Conservation (phyloP, 1,284 basidiomycete genomes). For the Fomitopsis schrenkii region DNA sequence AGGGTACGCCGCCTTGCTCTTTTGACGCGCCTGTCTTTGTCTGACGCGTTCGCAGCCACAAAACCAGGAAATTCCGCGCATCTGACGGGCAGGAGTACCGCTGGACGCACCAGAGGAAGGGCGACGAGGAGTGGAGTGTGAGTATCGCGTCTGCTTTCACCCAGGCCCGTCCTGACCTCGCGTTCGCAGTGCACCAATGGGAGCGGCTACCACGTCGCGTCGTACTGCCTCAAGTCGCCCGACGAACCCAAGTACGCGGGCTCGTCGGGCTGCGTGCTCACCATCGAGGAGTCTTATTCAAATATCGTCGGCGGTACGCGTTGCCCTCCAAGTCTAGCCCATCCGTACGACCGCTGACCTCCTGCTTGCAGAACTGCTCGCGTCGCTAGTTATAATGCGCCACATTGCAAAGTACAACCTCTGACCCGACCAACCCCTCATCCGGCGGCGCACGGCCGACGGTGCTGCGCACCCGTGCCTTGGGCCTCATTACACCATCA, state of each 20-base stretch:
- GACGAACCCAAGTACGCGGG: conserved; percentile 49
- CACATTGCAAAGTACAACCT: conserved; percentile 51
- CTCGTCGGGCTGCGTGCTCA: conserved; percentile 58
- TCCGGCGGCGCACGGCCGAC: not conserved
- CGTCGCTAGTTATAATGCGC: conserved; percentile 61
- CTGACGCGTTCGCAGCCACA: conserved; percentile 23
- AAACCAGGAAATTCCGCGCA: conserved; percentile 47
- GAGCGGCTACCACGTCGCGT: conserved; percentile 48
- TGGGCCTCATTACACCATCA: not conserved
- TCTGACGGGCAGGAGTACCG: conserved; percentile 56
- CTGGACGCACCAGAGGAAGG: conserved; percentile 46
- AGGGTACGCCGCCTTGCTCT: conserved; percentile 30
- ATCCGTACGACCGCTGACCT: not conserved
- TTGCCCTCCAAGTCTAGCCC: not conserved
- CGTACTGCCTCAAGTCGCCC: conserved; percentile 51
- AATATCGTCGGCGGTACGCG: conserved; percentile 49
- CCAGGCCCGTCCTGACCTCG: not conserved
- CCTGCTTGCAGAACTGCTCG: conserved; percentile 47
- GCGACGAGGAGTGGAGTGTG: conserved; percentile 60
- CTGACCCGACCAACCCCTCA: conserved; percentile 22
- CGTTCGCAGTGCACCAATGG: conserved; percentile 48
- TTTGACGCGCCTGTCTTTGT: not conserved
- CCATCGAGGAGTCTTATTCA: conserved; percentile 55
- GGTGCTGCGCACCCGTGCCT: not conserved
- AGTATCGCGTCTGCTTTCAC: conserved; percentile 17